Evolutionary conservation across 441 rosid species (phyloP).

Genomic region (Geranium incanum): DNA sequence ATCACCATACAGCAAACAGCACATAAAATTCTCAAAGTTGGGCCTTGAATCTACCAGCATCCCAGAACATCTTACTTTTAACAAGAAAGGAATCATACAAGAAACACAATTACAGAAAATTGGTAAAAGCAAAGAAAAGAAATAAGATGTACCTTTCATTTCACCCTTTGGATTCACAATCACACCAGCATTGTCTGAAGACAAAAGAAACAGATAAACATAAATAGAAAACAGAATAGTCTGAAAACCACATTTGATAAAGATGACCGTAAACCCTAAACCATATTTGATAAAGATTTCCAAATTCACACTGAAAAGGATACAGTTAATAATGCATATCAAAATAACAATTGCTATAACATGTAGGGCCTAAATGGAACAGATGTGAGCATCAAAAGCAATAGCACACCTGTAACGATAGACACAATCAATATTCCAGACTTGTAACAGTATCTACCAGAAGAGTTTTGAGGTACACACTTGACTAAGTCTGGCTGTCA

Average conservation of each 20-base stretch:
- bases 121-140: not conserved
- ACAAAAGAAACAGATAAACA: too few species aligned
- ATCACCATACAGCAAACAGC: not conserved
- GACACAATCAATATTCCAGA: constrained; percentile 58
- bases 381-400: constrained; percentile 40
- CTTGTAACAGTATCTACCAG: constrained; percentile 64
- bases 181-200: not conserved
- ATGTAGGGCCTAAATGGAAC: constrained; percentile 72
- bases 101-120: not conserved
- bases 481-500: constrained; percentile 55
- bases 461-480: constrained; percentile 35
- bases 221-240: not conserved
- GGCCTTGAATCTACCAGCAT: too few species aligned
- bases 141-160: not conserved
- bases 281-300: too few species aligned
- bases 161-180: not conserved
- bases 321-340: too few species aligned
- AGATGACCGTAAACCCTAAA: too few species aligned
- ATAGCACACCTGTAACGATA: constrained; percentile 54
- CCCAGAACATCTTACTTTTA: too few species aligned
- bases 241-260: not conserved
- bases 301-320: too few species aligned
- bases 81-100: too few species aligned
- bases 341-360: not conserved
- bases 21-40: too few species aligned